Conservation (phyloP, 371 early-diverging fungal genomes). For the Apophysomyces elegans region DNA sequence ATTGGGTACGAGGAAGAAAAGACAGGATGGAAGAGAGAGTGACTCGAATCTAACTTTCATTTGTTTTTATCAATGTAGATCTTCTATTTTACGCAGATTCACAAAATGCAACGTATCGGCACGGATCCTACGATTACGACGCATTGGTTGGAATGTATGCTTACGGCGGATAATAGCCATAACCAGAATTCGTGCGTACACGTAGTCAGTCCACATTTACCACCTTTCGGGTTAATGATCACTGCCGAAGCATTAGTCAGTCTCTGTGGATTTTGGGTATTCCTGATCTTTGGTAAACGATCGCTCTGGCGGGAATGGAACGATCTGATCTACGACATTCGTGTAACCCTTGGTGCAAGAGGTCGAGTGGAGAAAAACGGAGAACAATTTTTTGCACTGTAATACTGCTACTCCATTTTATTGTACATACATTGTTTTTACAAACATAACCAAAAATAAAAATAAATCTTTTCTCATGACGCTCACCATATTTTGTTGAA, state of each 20-base stretch:
- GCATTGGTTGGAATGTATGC: constrained; percentile 60
- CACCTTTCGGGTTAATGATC: constrained; percentile 61
- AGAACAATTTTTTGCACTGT: constrained; percentile 63
- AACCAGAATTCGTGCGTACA: constrained; percentile 48
- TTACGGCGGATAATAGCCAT: constrained; percentile 27
- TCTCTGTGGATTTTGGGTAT: constrained; percentile 58
- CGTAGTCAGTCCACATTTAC: constrained; percentile 40
- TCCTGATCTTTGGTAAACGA: constrained; percentile 64
- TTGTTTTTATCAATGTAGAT: constrained; percentile 23
- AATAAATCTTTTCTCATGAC: too few species aligned
- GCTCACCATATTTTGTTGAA: too few species aligned
- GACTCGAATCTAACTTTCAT: background rate
- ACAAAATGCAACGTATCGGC: constrained; percentile 36
- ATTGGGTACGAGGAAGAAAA: constrained; percentile 43
- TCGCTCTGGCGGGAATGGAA: constrained; percentile 62
- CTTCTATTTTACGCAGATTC: constrained; percentile 63
- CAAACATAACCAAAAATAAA: too few species aligned
- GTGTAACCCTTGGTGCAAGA: constrained; percentile 39
- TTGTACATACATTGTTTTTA: too few species aligned
- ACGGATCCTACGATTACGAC: constrained; percentile 26
- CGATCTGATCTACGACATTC: constrained; percentile 50
- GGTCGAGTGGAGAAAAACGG: constrained; percentile 50
- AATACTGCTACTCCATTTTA: background rate
- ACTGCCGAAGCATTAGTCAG: constrained; percentile 64
- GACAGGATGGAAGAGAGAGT: background rate